Conservation (phyloP, 495 filamentous ascomycete species). For the Tuber calosporum region DNA sequence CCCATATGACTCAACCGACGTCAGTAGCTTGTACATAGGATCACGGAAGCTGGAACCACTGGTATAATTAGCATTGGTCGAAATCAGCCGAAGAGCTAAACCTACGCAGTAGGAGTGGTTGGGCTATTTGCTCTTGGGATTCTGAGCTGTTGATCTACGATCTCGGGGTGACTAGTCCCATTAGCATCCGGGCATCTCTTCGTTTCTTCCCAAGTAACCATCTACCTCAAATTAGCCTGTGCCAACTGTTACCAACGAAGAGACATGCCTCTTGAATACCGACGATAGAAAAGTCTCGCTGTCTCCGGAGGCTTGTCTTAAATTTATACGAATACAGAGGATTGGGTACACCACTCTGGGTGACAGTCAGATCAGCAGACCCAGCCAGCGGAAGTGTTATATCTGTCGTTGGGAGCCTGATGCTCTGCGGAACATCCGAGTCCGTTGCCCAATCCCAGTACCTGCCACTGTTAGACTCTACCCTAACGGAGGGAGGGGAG, state of each 20-base stretch:
- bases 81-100: neutral
- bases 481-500: neutral
- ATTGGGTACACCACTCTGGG: neutral
- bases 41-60: slow-evolving; percentile 8
- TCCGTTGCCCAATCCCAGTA: slow-evolving; percentile 19
- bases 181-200: slow-evolving; percentile 1
- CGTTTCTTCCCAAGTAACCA: neutral
- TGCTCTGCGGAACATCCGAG: slow-evolving; percentile 2
- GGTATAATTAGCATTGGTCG: slow-evolving; percentile 1
- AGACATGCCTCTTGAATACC: neutral
- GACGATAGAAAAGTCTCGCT: slow-evolving; percentile 8
- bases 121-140: neutral
- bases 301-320: neutral
- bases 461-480: slow-evolving; percentile 3
- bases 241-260: neutral
- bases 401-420: neutral
- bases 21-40: slow-evolving; percentile 12
- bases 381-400: slow-evolving; percentile 11
- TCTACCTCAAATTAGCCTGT: neutral
- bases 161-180: neutral
- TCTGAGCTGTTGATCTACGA: slow-evolving; percentile 10
- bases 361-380: neutral
- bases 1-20: slow-evolving; percentile 1
- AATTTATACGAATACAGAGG: slow-evolving; percentile 19
- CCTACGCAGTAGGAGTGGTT: neutral